Conservation (phyloP, 2,329 filamentous ascomycete species). For the Sporothrix dimorphospora region DNA sequence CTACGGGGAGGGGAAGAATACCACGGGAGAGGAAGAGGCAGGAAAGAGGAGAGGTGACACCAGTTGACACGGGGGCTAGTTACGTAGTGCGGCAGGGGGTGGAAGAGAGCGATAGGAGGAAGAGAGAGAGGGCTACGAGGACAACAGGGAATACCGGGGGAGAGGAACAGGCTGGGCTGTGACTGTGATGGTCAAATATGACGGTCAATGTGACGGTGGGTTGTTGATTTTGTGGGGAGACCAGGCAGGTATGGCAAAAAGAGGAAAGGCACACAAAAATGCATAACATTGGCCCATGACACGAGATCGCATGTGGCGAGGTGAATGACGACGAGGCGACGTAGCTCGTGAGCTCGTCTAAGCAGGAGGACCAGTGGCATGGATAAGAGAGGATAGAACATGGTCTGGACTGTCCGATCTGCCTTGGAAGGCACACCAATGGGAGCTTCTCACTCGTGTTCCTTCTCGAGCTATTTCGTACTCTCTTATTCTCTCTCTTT, state of each 20-base stretch:
- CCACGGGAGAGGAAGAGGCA: too few species aligned
- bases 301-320: slow-evolving; percentile 8
- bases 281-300: not conserved
- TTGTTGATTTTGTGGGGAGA: not conserved
- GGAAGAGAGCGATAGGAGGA: not conserved
- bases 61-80: not conserved
- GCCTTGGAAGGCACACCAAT: not conserved
- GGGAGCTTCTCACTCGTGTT: not conserved
- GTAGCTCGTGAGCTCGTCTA: not conserved
- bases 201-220: not conserved
- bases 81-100: not conserved
- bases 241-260: not conserved
- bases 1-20: too few species aligned
- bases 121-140: too few species aligned
- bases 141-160: not conserved
- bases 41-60: not conserved
- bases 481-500: not conserved
- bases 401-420: not conserved
- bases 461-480: too few species aligned
- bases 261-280: not conserved
- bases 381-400: not conserved
- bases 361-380: not conserved
- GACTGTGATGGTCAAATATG: not conserved
- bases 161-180: slow-evolving; percentile 8
- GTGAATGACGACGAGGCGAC: not conserved